phyloP scores from a whole-genome alignment of 1,284 basidiomycete genomes.

The Agaricales sp. region DNA sequence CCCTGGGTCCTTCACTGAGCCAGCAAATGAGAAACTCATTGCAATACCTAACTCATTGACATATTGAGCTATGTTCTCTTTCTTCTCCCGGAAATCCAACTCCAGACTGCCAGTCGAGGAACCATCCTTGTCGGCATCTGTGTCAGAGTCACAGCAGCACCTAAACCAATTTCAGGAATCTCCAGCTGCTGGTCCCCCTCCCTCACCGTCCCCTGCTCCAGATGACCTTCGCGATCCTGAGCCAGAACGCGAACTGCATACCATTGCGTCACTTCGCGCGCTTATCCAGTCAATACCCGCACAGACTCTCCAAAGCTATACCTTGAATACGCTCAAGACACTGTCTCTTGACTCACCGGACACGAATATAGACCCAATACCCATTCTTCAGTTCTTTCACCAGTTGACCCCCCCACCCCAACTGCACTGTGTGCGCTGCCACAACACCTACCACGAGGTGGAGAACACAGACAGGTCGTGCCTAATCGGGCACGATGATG shows the following conservation, averaged over 20 bases:
- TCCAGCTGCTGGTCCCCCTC: background rate
- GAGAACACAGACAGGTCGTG: slow-evolving; percentile 47
- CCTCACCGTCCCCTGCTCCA: background rate
- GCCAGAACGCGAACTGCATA: background rate
- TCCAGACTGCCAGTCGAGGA: background rate
- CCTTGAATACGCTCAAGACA: slow-evolving; percentile 16
- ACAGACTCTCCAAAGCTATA: slow-evolving; percentile 54
- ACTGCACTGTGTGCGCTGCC: slow-evolving; percentile 66
- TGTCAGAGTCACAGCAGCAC: background rate
- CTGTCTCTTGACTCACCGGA: slow-evolving; percentile 16
- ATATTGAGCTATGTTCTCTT: too few relatives aligned
- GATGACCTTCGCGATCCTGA: background rate
- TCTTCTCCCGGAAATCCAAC: background rate
- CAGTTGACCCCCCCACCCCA: slow-evolving; percentile 50
- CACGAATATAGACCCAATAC: slow-evolving; percentile 21
- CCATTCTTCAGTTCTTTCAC: slow-evolving; percentile 45
- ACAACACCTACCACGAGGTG: slow-evolving; percentile 47
- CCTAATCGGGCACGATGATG: slow-evolving; percentile 44
- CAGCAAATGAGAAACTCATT: too few relatives aligned
- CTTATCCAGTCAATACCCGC: slow-evolving; percentile 52
- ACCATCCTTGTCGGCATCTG: background rate
- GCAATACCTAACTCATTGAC: too few relatives aligned
- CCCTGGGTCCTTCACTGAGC: too few relatives aligned
- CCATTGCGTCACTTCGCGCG: slow-evolving; percentile 27
- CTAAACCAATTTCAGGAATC: background rate